Evolutionary conservation across 495 filamentous ascomycete species (phyloP), one percentile per base, ranked within the genome.

Genomic region (Margaritispora aquatica): DNA sequence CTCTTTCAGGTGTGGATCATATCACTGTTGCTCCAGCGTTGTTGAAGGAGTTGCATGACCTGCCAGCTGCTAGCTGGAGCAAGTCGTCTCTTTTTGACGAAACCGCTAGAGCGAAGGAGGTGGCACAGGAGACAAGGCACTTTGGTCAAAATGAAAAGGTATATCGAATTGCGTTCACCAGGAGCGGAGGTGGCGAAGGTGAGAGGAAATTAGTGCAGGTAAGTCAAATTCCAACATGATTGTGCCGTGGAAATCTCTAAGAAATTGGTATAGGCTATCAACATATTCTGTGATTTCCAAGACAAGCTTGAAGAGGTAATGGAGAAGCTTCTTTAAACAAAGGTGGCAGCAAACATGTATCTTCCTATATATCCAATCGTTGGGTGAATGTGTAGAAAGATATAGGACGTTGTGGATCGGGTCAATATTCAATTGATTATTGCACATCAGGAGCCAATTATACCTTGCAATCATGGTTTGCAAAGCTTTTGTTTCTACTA

Each of bases 221-320:
- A 26, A 53, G 59, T 51, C 7, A 36, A 10, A 9, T 8, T 2
- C 24, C 0, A 1, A 31, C 11, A 19, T n/a, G n/a, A n/a, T n/a
- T n/a, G n/a, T n/a, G n/a, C n/a, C n/a, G n/a, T n/a, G n/a, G n/a
- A n/a, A n/a, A n/a, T n/a, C n/a, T n/a, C n/a, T n/a, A n/a, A n/a
- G n/a, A n/a, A 44, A 58, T 38, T 51, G n/a, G 27, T 51, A 44
- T 49, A 65, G 76, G 83, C 84, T 17, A 71, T 88, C 44, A 80
- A 82, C 62, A 81, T 84, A 27, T 86, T 87, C 68, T 78, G 75
- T 20, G 76, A 82, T 19, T 80, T 81, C 72, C 83, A 87, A 63
- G 72, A 80, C 38, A 74, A 70, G 52, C 50, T 84, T 19, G 80
- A 82, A 60, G 66, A 60, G 26, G 53, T 83, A 26, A 74, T 79